Conservation (phyloP, 73 alveolate species). For the Stentor roeselii region DNA sequence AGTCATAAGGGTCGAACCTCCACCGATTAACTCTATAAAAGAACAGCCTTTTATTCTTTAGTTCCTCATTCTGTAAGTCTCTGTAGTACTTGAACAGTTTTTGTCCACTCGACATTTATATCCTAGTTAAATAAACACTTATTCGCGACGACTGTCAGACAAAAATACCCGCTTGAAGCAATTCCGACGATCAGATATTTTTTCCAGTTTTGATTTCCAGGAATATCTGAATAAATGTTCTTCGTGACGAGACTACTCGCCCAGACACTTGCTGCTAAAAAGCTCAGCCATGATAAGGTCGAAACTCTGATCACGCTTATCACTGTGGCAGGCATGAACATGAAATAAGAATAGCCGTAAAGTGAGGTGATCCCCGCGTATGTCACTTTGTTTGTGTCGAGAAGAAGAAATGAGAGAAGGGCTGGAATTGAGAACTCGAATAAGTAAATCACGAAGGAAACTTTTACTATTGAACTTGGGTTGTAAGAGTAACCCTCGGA, state of each 20-base stretch:
- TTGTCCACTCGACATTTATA: background rate
- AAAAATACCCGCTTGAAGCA: background rate
- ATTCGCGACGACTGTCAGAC: background rate
- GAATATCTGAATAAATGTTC: background rate
- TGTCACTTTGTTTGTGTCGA: background rate
- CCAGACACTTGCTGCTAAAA: background rate
- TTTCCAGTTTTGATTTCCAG: background rate
- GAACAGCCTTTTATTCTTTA: constrained; percentile 7
- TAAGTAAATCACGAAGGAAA: background rate
- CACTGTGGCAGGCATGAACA: background rate
- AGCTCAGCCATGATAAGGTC: background rate
- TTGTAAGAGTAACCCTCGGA: background rate
- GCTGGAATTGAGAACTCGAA: background rate
- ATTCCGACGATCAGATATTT: background rate
- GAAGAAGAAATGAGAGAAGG: too few relatives aligned
- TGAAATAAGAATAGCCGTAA: background rate
- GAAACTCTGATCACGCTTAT: background rate
- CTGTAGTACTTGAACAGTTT: constrained; percentile 28
- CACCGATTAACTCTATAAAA: constrained; percentile 26
- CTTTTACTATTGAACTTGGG: background rate
- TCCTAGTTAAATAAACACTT: background rate
- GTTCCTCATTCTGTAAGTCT: constrained; percentile 10
- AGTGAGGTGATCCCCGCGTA: background rate
- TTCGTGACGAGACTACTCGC: background rate
- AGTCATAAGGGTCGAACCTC: constrained; percentile 31